Evolutionary conservation across 2,329 filamentous ascomycete genomes (phyloP).

Genomic region (Curvularia hawaiiensis): DNA sequence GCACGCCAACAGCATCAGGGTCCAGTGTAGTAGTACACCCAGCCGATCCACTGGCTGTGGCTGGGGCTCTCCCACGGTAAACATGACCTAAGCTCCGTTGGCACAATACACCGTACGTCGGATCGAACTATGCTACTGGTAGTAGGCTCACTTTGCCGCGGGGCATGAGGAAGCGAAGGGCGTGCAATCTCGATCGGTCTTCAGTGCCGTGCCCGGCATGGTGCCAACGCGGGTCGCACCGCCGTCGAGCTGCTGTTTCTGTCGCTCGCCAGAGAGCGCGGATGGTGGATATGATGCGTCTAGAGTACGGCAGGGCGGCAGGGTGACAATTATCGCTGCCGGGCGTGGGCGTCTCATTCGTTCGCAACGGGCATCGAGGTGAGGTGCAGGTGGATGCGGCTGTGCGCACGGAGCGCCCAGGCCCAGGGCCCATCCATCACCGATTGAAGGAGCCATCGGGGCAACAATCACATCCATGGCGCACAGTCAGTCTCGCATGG

Average conservation of each 20-base stretch:
- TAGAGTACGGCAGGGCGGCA: neutral
- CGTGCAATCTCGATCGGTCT: conserved; percentile 17
- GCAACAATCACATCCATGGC: neutral
- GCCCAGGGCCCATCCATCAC: conserved; percentile 7
- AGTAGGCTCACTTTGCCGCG: too few species aligned
- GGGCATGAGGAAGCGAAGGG: neutral
- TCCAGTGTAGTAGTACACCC: conserved; percentile 3
- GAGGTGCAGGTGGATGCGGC: conserved; percentile 1
- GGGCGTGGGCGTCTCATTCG: neutral
- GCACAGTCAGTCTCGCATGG: conserved; percentile 2
- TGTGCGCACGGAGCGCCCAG: neutral
- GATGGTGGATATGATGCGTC: neutral
- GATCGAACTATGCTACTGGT: too few species aligned
- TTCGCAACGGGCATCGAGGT: neutral
- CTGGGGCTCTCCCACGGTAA: conserved; percentile 1
- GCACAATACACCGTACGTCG: neutral
- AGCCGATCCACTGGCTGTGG: neutral
- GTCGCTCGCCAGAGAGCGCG: neutral
- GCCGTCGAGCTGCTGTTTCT: conserved; percentile 2
- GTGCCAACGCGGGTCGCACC: conserved; percentile 15
- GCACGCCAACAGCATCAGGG: conserved; percentile 14
- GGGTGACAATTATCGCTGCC: too few species aligned
- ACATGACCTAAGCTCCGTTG: conserved; percentile 8
- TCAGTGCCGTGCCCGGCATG: neutral
- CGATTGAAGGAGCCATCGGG: conserved; percentile 10